Conservation (phyloP, 2,329 filamentous ascomycete genomes). For the Sclerotinia nivalis region DNA sequence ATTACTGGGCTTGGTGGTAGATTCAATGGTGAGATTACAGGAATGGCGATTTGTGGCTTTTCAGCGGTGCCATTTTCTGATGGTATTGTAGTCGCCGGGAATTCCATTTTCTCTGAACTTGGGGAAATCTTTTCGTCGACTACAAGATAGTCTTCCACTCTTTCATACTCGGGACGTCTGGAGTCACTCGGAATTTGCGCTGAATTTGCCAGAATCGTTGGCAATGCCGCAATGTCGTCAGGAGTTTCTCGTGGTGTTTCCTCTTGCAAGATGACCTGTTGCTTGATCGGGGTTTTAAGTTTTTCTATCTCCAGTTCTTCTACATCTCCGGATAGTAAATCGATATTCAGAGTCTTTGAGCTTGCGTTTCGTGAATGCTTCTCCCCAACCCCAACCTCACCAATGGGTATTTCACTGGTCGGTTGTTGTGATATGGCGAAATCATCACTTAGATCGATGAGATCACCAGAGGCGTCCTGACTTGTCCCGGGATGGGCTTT, state of each 20-base stretch:
- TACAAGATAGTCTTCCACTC: no score
- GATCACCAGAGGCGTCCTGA: not conserved
- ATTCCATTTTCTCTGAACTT: no score
- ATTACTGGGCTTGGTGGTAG: no score
- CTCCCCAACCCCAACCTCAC: not conserved
- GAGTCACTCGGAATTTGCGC: no score
- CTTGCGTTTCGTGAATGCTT: not conserved
- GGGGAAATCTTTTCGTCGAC: no score
- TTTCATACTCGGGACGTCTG: no score
- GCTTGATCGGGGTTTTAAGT: not conserved
- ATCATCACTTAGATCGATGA: not conserved
- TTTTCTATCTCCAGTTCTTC: not conserved
- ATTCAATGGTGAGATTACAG: no score
- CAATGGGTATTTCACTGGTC: not conserved
- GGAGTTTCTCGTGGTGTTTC: not conserved
- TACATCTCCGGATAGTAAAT: not conserved
- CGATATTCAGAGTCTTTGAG: not conserved
- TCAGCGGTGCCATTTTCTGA: no score
- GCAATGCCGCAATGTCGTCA: not conserved
- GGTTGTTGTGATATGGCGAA: not conserved
- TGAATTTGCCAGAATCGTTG: not conserved
- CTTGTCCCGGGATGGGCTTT: not conserved
- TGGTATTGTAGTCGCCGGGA: no score
- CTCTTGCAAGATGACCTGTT: not conserved
- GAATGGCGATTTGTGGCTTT: no score